Base-by-base conservation (phyloP, 1,139 yeast genomes). In the Hyphopichia pseudoburtonii region DNA sequence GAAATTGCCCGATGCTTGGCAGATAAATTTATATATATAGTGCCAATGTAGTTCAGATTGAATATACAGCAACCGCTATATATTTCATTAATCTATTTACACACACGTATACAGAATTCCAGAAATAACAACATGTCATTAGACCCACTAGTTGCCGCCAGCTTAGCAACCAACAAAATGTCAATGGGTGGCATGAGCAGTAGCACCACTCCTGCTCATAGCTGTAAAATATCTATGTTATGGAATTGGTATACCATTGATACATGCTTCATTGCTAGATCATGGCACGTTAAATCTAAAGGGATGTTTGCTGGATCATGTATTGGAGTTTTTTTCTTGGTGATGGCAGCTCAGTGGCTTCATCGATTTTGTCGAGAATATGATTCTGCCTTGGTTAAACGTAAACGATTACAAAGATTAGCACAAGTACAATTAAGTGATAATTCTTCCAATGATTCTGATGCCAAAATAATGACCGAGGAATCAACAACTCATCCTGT, bases 271-370 rank as follows among this genome's bases (percentile, higher is more conserved):
- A 64, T 82, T 41, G 70, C 86, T n/a, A 62, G 58, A 32, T 60
- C 80, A 17, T 82, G 89, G 89, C 86, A 80, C 43, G 77, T 79
- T 28, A 66, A 58, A n/a, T 62, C 80, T 2, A 61, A 60, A 33
- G 82, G 82, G 2, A 78, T 70, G 60, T 82, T 82, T 64, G 88
- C 86, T 4, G 88, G 87, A 7, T 70, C 86, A 0, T 82, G 88
- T 57, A 66, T 82, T 27, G 88, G 87, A 10, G 77, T 80, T 4
- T 76, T 81, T 50, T 62, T 74, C 28, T 59, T 83, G 46, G 82
- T 78, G 3, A 56, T 81, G 32, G 71, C 75, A 6, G 66, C 80
- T 9, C 82, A 80, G 51, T 73, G 82, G 75, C 57, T 80, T 34
- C 75, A 76, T 45, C 64, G 87, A 25, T 56, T 76, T 31, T 66